These are phyloP conservation scores for Durio zibethinus DNA, from an alignment of 345 rosid species.

Conservation along the genomic window DNA sequence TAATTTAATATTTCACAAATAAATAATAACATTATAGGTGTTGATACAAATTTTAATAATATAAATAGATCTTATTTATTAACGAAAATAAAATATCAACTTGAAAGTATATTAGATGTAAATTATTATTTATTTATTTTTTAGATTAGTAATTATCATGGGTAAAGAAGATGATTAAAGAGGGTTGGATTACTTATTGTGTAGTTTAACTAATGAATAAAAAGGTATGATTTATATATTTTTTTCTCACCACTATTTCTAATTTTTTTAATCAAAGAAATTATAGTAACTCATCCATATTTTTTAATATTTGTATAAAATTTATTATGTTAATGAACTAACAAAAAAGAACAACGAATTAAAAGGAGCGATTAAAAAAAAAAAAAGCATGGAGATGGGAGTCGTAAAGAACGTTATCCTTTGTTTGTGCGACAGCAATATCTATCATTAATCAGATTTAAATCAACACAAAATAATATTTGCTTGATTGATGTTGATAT, in stretches of 20 bases:
- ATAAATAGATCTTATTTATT: no score
- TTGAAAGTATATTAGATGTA: no score
- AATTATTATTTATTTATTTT: no score
- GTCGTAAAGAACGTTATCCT: not conserved
- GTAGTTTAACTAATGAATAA: not conserved
- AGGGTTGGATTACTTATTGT: not conserved
- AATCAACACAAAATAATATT: not conserved
- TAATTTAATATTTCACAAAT: no score
- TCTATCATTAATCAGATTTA: not conserved
- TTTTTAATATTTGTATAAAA: no score
- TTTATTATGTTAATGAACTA: not conserved
- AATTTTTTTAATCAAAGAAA: no score
- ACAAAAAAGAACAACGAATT: not conserved
- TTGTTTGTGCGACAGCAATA: not conserved
- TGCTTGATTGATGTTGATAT: not conserved
- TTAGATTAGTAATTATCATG: not conserved
- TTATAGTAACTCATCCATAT: no score
- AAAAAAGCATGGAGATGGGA: not conserved
- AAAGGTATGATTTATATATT: no score
- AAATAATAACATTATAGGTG: no score
- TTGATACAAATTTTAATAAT: no score
- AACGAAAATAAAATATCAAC: no score
- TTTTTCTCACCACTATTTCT: no score
- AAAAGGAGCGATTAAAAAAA: not conserved
- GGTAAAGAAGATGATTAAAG: not conserved